A percentile compares a stretch with the other conserved stretches of the same genome.
Evolutionary conservation across 805 yeast species (phyloP).

Genomic region (Starmerella kuoi): DNA sequence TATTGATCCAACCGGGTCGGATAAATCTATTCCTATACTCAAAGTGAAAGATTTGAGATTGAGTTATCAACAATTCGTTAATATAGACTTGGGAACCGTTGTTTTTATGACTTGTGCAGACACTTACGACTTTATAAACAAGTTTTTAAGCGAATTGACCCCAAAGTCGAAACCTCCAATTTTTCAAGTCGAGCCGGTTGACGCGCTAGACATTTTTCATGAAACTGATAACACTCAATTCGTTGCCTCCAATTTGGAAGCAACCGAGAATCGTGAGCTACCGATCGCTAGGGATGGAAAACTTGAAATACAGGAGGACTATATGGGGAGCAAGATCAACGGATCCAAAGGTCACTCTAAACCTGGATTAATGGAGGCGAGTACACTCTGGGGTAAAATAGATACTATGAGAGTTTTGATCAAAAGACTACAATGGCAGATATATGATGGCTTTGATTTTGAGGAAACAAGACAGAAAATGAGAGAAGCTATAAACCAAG

Average conservation of each 20-base stretch:
- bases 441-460: constrained; percentile 94
- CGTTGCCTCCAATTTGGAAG: not conserved
- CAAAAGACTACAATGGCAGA: constrained; percentile 27
- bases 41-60: not conserved
- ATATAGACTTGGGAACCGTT: not conserved
- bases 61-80: no score
- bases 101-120: constrained; percentile 10
- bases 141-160: not conserved
- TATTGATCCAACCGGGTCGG: not conserved
- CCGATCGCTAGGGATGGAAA: not conserved
- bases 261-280: not conserved
- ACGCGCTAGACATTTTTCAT: not conserved
- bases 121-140: not conserved
- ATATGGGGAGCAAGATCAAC: constrained; percentile 4
- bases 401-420: no score
- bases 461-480: constrained; percentile 58
- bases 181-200: constrained; percentile 1
- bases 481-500: constrained; percentile 47
- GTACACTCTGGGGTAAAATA: no score
- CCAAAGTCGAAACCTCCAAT: not conserved
- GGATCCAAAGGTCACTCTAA: no score
- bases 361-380: no score
- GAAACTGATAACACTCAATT: not conserved
- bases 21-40: not conserved
- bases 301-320: constrained; percentile 20